Percentiles rank a stretch among this genome's conserved stretches.
Evolutionary conservation across 176 grass and related monocot genomes (phyloP).

Genomic region (Raddia distichophylla): DNA sequence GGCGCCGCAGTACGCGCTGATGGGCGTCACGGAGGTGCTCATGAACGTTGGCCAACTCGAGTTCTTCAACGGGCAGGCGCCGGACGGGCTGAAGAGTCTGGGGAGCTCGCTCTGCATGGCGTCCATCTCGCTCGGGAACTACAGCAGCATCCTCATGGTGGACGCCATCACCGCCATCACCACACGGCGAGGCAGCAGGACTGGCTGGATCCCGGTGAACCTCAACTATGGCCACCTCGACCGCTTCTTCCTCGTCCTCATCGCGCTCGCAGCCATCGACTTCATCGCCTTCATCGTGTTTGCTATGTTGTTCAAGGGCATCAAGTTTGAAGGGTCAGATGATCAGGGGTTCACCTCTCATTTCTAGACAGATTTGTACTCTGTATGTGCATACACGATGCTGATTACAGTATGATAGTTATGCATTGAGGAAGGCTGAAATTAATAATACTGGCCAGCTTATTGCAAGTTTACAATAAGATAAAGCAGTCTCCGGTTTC

Average conservation of each 20-base stretch:
- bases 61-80: slow-evolving; percentile 61
- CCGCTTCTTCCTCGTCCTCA: slow-evolving; percentile 61
- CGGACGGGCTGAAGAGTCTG: slow-evolving; percentile 59
- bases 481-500: too few relatives aligned
- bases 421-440: too few relatives aligned
- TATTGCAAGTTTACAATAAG: too few relatives aligned
- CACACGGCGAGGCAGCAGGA: neutral
- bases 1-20: slow-evolving; percentile 56
- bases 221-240: slow-evolving; percentile 63
- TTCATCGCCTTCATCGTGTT: slow-evolving; percentile 37
- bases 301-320: slow-evolving; percentile 51
- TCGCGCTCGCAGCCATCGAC: slow-evolving; percentile 32
- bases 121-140: slow-evolving; percentile 69
- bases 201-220: slow-evolving; percentile 55
- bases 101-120: slow-evolving; percentile 75
- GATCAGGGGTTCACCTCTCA: neutral
- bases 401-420: too few relatives aligned
- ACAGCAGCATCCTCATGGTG: slow-evolving; percentile 57
- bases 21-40: slow-evolving; percentile 59
- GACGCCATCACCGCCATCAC: slow-evolving; percentile 36
- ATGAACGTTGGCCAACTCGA: slow-evolving; percentile 71
- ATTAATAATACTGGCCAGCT: too few relatives aligned
- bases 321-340: slow-evolving; percentile 20
- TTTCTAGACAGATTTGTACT: too few relatives aligned
- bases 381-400: too few relatives aligned